phyloP scores from a whole-genome alignment of 257 asterid genomes.

The Solanum phureja region DNA sequence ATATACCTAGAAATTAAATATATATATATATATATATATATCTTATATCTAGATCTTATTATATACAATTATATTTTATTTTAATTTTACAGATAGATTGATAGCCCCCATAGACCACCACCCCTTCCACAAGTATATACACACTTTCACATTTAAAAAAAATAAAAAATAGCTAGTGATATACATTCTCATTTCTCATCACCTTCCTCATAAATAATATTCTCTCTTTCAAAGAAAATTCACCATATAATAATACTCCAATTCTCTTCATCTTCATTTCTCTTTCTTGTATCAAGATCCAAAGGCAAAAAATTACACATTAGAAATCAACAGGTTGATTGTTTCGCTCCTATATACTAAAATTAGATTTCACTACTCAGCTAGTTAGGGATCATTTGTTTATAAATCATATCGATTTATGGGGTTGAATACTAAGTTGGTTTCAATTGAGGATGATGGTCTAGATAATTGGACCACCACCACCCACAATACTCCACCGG shows the following conservation, averaged over 20 bases:
- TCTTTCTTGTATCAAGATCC: constrained; percentile 2
- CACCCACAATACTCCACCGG: not conserved
- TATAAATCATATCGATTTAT: constrained; percentile 11
- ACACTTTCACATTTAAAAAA: not conserved
- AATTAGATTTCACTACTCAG: not conserved
- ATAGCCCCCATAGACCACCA: not conserved
- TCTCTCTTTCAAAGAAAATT: not conserved
- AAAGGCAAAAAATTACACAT: not conserved
- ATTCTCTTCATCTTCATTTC: constrained; percentile 7
- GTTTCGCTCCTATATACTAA: not conserved
- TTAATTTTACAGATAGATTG: constrained; percentile 33
- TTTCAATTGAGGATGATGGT: constrained; percentile 12
- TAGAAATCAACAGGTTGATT: not conserved
- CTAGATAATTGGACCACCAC: constrained; percentile 6
- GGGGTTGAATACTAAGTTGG: constrained; percentile 26
- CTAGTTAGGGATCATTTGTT: not conserved
- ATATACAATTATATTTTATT: not conserved
- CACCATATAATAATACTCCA: constrained; percentile 7
- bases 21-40: no score
- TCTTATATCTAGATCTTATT: not conserved
- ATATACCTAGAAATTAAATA: not conserved
- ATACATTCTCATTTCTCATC: constrained; percentile 24
- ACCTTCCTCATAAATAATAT: constrained; percentile 17
- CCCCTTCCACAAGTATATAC: not conserved
- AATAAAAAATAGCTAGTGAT: not conserved